phyloP scores from a whole-genome alignment of 352 stramenopile species.

The Aphanomyces euteiches region DNA sequence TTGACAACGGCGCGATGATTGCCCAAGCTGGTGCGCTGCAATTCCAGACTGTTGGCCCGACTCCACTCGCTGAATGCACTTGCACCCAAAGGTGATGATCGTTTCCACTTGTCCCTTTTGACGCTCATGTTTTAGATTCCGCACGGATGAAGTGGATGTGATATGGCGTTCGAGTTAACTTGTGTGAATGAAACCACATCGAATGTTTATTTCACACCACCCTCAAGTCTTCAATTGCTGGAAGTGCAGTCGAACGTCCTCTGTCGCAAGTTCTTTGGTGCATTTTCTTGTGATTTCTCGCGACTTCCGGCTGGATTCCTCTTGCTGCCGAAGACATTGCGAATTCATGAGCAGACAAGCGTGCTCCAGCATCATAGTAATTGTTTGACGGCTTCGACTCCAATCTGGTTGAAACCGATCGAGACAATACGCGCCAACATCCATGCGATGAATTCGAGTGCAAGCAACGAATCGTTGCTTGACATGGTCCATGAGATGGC shows the following conservation, averaged over 20 bases:
- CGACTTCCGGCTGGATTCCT: too few relatives aligned
- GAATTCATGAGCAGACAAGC: slow-evolving; percentile 75
- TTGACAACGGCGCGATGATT: slow-evolving; percentile 99
- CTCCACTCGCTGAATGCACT: slow-evolving; percentile 87
- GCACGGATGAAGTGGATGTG: slow-evolving; percentile 97
- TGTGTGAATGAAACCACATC: too few relatives aligned
- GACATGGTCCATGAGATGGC: slow-evolving; percentile 71
- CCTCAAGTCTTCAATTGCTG: too few relatives aligned
- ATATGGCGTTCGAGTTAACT: slow-evolving; percentile 90
- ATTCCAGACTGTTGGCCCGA: slow-evolving; percentile 92
- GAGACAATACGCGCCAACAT: too few relatives aligned
- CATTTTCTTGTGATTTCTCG: too few relatives aligned
- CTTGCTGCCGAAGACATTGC: slow-evolving; percentile 80
- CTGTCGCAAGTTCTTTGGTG: too few relatives aligned
- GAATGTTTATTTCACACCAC: too few relatives aligned
- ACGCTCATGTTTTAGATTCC: slow-evolving; percentile 64
- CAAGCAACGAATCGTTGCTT: slow-evolving; percentile 35
- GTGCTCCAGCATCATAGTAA: too few relatives aligned
- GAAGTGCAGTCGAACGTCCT: too few relatives aligned
- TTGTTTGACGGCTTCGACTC: too few relatives aligned
- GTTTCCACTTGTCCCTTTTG: neutral
- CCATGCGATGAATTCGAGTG: neutral
- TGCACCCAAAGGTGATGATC: slow-evolving; percentile 89
- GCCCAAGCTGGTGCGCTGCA: slow-evolving; percentile 97
- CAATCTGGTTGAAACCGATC: too few relatives aligned